Base-by-base conservation (phyloP, 2,329 filamentous ascomycete species). In the Alternaria tenuissima region DNA sequence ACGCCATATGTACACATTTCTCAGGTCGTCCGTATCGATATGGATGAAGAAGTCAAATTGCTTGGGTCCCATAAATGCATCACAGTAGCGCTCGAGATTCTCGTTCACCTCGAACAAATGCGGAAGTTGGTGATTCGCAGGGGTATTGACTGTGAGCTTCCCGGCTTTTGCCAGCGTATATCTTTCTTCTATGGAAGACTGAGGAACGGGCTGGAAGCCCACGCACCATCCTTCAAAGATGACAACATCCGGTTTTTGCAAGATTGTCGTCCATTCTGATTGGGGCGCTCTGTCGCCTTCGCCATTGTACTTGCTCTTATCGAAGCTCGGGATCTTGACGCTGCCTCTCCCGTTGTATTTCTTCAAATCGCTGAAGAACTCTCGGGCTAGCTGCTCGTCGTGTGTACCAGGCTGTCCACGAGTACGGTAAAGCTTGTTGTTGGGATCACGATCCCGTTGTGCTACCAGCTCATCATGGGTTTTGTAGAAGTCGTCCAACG, bases 191-290 rank as follows among this genome's bases (percentile, higher is more conserved):
- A 88, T 76, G 28, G 84, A 82, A 4, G 87, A 76, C 5, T 85
- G 82, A n/a, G 80, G 69, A 12, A 94, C 78, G 0, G 90, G 78
- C 6, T 89, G 87, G 80, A 97, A 97, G 3, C 93, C 94, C 12
- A 96, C 88, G 76, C 91, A 95, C 94, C 93, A 97, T 18, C 94
- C 93, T 78, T 97, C 93, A 64, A 97, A 89, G 52, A 97, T 87
- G 22, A 97, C 85, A 7, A 94, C 87, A 52, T 85, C 83, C 2
- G 87, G 79, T n/a, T 78, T 81, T 3, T 76, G 79, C 66, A 88
- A 87, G 60, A 90, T 83, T 14, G 73, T 72, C 26, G 83, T 80
- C 91, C 93, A 96, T 47, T 84, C 73, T 11, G 79, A 80, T 57
- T 85, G 79, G 0, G 89, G 86, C 1, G 86, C 82, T 51, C 93